These are phyloP conservation scores for Eimeria praecox DNA, from an alignment of 169 alveolate species.

Conservation along the genomic window DNA sequence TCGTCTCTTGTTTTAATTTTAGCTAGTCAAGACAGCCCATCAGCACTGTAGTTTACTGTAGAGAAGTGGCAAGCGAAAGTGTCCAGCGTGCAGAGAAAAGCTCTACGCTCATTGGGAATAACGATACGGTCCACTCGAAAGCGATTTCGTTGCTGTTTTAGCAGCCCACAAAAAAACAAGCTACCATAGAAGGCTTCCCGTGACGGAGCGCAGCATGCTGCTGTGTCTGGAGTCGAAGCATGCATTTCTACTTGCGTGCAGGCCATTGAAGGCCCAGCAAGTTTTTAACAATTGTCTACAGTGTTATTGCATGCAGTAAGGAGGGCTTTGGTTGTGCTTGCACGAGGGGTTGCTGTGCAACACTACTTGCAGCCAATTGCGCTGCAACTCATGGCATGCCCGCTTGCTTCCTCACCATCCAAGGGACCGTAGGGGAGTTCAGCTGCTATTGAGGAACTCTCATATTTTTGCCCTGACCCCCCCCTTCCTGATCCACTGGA, in stretches of 20 bases:
- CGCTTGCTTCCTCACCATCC: not conserved
- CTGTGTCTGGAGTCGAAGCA: not conserved
- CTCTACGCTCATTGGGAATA: not conserved
- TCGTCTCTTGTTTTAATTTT: not conserved
- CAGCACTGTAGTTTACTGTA: not conserved
- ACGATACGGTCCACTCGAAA: not conserved
- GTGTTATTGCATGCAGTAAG: not conserved
- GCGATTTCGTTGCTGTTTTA: not conserved
- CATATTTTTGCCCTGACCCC: not conserved
- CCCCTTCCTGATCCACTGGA: too few relatives aligned
- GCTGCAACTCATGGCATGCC: not conserved
- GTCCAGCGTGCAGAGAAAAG: not conserved
- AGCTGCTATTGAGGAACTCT: too few relatives aligned
- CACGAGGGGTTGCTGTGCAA: not conserved
- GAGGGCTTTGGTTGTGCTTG: not conserved
- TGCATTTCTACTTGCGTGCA: not conserved
- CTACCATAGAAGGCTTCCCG: not conserved
- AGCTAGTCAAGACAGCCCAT: not conserved
- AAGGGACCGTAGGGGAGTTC: not conserved
- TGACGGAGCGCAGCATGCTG: not conserved
- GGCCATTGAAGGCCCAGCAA: not conserved
- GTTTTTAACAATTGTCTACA: not conserved
- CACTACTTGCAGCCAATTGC: not conserved
- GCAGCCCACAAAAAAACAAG: not conserved
- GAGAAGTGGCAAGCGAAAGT: not conserved